These are phyloP conservation scores for Candida dubliniensis DNA, from an alignment of 1,139 yeast genomes.

Conservation along the genomic window DNA sequence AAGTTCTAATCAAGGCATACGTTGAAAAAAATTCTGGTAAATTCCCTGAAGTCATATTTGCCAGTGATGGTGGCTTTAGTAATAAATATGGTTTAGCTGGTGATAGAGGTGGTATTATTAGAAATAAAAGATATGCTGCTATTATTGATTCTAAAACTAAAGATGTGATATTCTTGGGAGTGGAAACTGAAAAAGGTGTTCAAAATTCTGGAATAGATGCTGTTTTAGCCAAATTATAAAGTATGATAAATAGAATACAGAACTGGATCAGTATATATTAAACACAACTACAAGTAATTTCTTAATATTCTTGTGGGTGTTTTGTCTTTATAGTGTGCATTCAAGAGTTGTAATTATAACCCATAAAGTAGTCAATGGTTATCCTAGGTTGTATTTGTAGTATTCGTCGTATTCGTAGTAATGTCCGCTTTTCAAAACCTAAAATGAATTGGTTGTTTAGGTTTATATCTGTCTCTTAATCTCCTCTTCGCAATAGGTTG, in stretches of 20 bases:
- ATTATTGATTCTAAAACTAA: conserved; percentile 47
- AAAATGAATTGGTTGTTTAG: no score
- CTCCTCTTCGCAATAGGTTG: no score
- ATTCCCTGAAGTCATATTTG: conserved; percentile 55
- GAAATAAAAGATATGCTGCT: conserved; percentile 75
- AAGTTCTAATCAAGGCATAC: conserved; percentile 46
- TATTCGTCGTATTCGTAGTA: no score
- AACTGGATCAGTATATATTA: no score
- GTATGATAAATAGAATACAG: neutral
- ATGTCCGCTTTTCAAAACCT: no score
- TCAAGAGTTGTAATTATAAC: no score
- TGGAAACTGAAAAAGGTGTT: conserved; percentile 31
- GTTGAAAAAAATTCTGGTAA: conserved; percentile 29
- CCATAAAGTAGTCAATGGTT: no score
- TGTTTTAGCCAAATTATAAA: conserved; percentile 15
- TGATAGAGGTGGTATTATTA: conserved; percentile 55
- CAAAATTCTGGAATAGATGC: conserved; percentile 27
- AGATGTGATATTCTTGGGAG: conserved; percentile 19
- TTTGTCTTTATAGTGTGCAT: no score
- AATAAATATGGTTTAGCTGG: conserved; percentile 43
- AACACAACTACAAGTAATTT: no score
- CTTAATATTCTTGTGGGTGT: no score
- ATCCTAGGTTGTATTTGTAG: no score
- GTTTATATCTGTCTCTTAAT: no score
- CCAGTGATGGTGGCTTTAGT: conserved; percentile 71